Evolutionary conservation across 202 grass and related monocot genomes (phyloP).

Genomic region (Cymbopogon flexuosus): DNA sequence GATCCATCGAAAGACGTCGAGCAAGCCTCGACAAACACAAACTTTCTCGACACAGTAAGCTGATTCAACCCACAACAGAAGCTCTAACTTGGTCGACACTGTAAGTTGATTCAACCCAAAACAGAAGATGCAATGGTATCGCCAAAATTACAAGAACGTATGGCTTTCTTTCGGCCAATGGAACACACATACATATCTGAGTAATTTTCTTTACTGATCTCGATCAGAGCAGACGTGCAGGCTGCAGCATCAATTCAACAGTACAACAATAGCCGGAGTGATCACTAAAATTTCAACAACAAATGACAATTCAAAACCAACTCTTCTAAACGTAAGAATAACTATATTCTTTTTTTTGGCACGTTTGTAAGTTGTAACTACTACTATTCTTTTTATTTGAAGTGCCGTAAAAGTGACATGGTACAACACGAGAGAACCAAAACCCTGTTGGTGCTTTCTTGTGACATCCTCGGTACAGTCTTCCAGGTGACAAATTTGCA

Average conservation of each 20-base stretch:
- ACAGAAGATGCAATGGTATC: background rate
- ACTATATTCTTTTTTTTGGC: constrained; percentile 23
- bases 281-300: constrained; percentile 12
- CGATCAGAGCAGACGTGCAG: background rate
- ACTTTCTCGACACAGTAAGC: no score
- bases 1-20: no score
- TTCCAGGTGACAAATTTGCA: background rate
- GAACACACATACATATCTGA: background rate
- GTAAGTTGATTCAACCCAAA: background rate
- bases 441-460: constrained; percentile 16
- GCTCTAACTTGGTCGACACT: background rate
- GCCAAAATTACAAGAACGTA: background rate
- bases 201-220: background rate
- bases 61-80: no score
- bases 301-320: background rate
- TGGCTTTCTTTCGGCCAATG: background rate
- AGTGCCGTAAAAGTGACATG: constrained; percentile 2
- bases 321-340: background rate
- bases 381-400: background rate
- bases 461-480: constrained; percentile 9
- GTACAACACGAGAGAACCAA: constrained; percentile 47
- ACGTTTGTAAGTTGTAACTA: constrained; percentile 6
- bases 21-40: no score
- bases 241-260: background rate
- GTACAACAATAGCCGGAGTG: background rate